Evolutionary conservation across 2,329 filamentous ascomycete species (phyloP), one percentile per base, ranked within the genome.

Genomic region (Trichoderma guizhouense): DNA sequence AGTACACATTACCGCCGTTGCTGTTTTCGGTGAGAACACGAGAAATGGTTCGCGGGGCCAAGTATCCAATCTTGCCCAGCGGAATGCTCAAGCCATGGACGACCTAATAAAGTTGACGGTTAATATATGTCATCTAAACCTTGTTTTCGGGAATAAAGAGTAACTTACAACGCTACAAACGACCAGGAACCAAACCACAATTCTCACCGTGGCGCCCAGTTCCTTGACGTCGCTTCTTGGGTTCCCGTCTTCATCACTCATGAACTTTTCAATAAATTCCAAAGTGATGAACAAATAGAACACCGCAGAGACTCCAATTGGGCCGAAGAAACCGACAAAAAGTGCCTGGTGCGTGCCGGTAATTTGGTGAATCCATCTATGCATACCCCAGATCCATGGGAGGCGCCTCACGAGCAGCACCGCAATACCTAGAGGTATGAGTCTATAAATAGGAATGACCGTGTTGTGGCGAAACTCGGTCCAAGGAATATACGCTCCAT

Each of bases 311-410:
- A 97, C 94, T 3, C 95, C 94, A 71, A 98, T 95, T 0, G 95
- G 95, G 0, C 95, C 95, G 75, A 98, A 98, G 83, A 97, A 97
- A 0, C 95, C 95, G 8, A 96, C 93, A 77, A 97, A 97, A 0
- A 93, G 82, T 2, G 94, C 94, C 75, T 97, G 94, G 5, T 88
- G 87, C 34, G 87, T 81, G 53, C 92, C 86, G 71, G 94, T 88
- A 55, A 97, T 94, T 79, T 97, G 93, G 34, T 88, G 92, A 58
- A 97, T 95, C 72, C 87, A 86, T 76, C 88, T 91, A 78, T 95
- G 91, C 80, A 95, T 84, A 0, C 86, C 88, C 67, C 93, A 88
- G 0, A 98, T 86, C 78, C 94, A 89, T 0, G 95, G 95, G 7
- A 95, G 84, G 2, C 95, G 90, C 51, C 95, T 88, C 24, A 97